Evolutionary conservation across 2,329 filamentous ascomycete genomes (phyloP), one percentile per base, ranked within the genome.

Genomic region (Cladosporium oxysporum): DNA sequence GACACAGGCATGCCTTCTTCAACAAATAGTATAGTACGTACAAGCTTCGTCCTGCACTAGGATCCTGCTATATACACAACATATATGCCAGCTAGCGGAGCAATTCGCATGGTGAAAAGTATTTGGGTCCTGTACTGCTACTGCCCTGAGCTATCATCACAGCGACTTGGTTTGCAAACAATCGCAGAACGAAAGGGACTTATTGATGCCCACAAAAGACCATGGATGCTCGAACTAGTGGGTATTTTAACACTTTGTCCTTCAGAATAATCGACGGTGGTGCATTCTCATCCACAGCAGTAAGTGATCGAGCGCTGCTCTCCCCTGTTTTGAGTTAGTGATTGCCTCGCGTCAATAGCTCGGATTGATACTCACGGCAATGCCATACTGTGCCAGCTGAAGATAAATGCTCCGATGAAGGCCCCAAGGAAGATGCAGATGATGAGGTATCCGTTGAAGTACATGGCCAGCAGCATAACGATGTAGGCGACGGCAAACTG

Each of bases 391-490:
- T 91, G 89, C 90, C 90, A 93, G 33, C 88, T 85, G 75, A 92
- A 94, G 66, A 91, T 74, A 69, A 93, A 91, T 14, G 85, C 83
- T 18, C 91, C 92, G 5, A 93, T 65, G 69, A 87, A 92, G 0
- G 90, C 87, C 1, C 92, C 92, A 64, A 94, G 85, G 68, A 94
- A 86, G 76, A 95, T 92, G 71, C 88, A 91, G 66, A 94, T 89
- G 76, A 95, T 91, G 69, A 95, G 84, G 77, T 92, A 95, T 8
- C 81, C 85, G 66, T 88, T 88, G 76, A 83, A 88, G 69, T 87
- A 88, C 86, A 88, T 88, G 23, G 85, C 84, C 29, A 88, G 64
- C 50, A 72, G 59, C 91, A 95, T 94, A 72, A 94, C 78, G 71
- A 94, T 87, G 76, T 94, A 95, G 2, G 90, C 91, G 1, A 92